These are phyloP conservation scores for Ceriops tagal DNA, from an alignment of 345 rosid species.

Conservation along the genomic window DNA sequence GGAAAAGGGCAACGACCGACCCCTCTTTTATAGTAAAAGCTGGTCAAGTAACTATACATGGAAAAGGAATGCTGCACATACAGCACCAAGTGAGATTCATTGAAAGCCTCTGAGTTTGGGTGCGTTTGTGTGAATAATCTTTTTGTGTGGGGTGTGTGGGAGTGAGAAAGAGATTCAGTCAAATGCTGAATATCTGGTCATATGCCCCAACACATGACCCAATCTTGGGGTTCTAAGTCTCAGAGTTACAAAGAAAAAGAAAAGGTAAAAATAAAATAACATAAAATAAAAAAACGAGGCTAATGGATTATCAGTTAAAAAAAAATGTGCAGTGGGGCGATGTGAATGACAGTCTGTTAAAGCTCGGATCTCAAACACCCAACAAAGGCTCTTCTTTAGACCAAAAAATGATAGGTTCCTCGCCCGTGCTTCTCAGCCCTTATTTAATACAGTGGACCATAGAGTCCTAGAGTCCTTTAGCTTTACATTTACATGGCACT, in stretches of 20 bases:
- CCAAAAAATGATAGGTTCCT: conserved; percentile 14
- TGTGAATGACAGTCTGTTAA: conserved; percentile 34
- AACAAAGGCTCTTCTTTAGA: conserved; percentile 27
- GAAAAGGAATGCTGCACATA: neutral
- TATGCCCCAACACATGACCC: conserved; percentile 24
- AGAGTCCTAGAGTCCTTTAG: neutral
- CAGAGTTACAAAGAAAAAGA: conserved; percentile 11
- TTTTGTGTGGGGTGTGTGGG: neutral
- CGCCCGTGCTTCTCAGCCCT: conserved; percentile 18
- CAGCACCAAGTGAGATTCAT: neutral
- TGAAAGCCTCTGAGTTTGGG: neutral
- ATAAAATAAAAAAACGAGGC: conserved; percentile 23
- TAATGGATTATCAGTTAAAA: conserved; percentile 14
- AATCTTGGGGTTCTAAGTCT: conserved; percentile 26
- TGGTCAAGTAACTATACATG: neutral
- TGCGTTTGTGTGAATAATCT: neutral
- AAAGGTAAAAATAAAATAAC: neutral
- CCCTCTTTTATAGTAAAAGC: too few relatives aligned
- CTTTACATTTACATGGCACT: conserved; percentile 1
- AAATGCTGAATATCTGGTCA: conserved; percentile 22
- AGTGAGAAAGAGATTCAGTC: conserved; percentile 22
- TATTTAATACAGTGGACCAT: neutral
- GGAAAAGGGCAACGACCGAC: too few relatives aligned
- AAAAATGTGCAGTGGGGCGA: neutral
- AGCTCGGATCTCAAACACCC: conserved; percentile 55